These are phyloP conservation scores for Dalbergia cochinchinensis DNA, from an alignment of 306 rosid genomes.

Conservation along the genomic window DNA sequence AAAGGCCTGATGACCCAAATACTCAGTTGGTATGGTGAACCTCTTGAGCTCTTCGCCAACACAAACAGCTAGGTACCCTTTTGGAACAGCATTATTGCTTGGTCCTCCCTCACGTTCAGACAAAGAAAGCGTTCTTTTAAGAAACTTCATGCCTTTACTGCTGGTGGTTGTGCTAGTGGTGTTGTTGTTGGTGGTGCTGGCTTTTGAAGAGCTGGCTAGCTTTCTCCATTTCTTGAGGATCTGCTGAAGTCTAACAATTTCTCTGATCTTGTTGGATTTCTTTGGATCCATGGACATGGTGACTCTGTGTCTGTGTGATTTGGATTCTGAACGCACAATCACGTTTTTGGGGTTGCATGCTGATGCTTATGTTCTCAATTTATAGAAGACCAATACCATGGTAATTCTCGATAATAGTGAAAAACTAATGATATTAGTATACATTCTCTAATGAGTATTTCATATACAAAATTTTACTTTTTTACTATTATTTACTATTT, in stretches of 20 bases:
- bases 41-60: slow-evolving; percentile 84
- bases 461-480: no score
- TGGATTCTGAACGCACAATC: background rate
- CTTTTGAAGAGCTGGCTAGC: slow-evolving; percentile 69
- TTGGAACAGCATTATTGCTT: slow-evolving; percentile 66
- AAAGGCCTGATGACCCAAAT: slow-evolving; percentile 67
- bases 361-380: slow-evolving; percentile 50
- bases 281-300: slow-evolving; percentile 66
- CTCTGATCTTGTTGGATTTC: slow-evolving; percentile 92
- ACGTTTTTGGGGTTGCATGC: slow-evolving; percentile 38
- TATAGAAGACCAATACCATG: slow-evolving; percentile 52
- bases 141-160: slow-evolving; percentile 73
- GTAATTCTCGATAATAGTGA: slow-evolving; percentile 12
- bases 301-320: slow-evolving; percentile 9
- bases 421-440: background rate
- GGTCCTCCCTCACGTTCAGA: slow-evolving; percentile 56
- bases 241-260: slow-evolving; percentile 93
- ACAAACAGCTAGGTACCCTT: slow-evolving; percentile 83
- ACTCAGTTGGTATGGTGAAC: slow-evolving; percentile 77
- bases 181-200: background rate
- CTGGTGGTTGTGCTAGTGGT: slow-evolving; percentile 30
- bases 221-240: slow-evolving; percentile 95
- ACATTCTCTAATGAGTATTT: no score
- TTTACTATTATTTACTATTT: no score
- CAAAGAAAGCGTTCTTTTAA: slow-evolving; percentile 76